Percentiles rank a stretch among this genome's conserved stretches.
Conservation (phyloP, 2,329 filamentous ascomycete species). For the Elsinoe necatrix region DNA sequence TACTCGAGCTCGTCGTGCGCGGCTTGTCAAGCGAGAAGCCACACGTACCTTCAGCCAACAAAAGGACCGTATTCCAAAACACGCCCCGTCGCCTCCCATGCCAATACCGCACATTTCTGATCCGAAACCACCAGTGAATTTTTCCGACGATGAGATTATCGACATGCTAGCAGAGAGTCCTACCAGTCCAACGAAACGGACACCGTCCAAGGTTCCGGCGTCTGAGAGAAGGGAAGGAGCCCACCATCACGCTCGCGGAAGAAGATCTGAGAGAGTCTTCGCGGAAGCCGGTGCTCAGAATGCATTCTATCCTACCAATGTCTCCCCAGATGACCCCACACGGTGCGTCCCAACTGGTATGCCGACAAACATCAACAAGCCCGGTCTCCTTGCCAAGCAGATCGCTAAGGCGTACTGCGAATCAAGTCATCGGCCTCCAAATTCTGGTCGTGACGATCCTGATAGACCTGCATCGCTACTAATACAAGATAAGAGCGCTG, state of each 20-base stretch:
- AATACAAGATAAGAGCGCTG: no score
- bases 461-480: no score
- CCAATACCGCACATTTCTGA: not conserved
- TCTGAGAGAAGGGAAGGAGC: not conserved
- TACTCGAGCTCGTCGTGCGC: no score
- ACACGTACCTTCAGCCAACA: not conserved
- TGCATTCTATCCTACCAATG: not conserved
- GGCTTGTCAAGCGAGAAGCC: no score
- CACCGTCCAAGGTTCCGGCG: not conserved
- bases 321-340: not conserved
- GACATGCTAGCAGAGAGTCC: not conserved
- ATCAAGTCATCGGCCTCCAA: not conserved
- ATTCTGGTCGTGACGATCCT: no score
- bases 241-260: not conserved
- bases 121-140: not conserved
- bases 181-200: not conserved
- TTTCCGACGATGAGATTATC: not conserved
- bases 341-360: not conserved
- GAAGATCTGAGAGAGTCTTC: slow-evolving; percentile 7
- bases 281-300: slow-evolving; percentile 12
- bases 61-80: not conserved
- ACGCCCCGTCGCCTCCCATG: not conserved
- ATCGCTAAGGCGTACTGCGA: not conserved
- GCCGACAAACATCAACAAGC: not conserved
- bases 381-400: not conserved